These are phyloP conservation scores for Epichloe brachyelytri DNA, from an alignment of 2,329 filamentous ascomycete genomes.

Conservation along the genomic window DNA sequence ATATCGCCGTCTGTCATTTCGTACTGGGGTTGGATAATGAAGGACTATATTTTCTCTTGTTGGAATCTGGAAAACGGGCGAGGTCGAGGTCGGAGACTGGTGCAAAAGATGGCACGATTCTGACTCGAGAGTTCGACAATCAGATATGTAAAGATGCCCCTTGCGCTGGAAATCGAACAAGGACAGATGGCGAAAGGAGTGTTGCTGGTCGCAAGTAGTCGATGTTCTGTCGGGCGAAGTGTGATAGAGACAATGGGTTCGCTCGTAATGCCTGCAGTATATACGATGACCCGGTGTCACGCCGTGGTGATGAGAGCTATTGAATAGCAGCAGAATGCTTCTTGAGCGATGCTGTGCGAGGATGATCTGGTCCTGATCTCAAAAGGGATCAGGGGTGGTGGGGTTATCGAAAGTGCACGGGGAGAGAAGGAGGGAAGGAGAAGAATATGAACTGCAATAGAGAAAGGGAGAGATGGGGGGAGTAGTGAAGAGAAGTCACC, in stretches of 20 bases:
- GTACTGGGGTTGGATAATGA: neutral
- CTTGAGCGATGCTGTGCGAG: slow-evolving; percentile 2
- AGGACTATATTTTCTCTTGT: neutral
- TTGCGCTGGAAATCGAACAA: neutral
- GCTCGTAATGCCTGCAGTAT: neutral
- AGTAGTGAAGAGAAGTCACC: neutral
- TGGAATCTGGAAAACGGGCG: neutral
- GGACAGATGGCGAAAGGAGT: neutral
- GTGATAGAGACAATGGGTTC: neutral
- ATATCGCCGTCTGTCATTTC: slow-evolving; percentile 22
- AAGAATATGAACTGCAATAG: neutral
- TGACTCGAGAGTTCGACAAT: neutral
- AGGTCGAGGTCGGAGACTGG: neutral
- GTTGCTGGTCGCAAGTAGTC: neutral
- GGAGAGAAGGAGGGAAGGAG: neutral
- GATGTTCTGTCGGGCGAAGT: neutral
- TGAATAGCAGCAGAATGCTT: neutral
- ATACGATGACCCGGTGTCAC: neutral
- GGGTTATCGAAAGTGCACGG: slow-evolving; percentile 4
- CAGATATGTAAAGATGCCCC: neutral
- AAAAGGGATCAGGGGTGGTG: slow-evolving; percentile 8
- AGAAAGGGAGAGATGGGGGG: neutral
- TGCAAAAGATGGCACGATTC: neutral
- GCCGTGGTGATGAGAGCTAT: neutral
- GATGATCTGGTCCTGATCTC: slow-evolving; percentile 1